These are phyloP conservation scores for Castanea mollissima DNA, from an alignment of 306 rosid genomes.

Conservation along the genomic window DNA sequence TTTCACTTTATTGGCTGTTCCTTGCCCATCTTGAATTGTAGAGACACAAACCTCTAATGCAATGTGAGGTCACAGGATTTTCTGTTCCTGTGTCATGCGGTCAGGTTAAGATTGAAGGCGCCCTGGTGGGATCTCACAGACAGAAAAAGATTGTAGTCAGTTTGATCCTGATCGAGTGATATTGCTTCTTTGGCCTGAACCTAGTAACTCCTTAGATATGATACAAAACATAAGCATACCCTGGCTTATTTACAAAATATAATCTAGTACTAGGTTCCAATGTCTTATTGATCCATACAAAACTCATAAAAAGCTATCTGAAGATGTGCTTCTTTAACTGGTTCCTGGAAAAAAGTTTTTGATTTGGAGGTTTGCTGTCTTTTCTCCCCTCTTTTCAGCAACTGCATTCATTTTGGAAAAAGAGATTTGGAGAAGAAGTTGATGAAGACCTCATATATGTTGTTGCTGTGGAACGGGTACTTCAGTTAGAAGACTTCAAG, in stretches of 20 bases:
- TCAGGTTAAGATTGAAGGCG: not conserved
- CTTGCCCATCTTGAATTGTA: too few relatives aligned
- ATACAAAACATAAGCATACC: not conserved
- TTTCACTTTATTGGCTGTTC: too few relatives aligned
- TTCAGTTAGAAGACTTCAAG: conserved; percentile 80
- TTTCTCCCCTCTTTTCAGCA: conserved; percentile 31
- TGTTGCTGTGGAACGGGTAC: conserved; percentile 66
- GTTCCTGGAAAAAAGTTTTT: not conserved
- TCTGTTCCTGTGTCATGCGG: not conserved
- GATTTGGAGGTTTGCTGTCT: conserved; percentile 10
- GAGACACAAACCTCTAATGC: too few relatives aligned
- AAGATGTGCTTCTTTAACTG: too few relatives aligned
- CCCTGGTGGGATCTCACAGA: too few relatives aligned
- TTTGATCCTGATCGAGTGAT: too few relatives aligned
- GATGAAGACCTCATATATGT: conserved; percentile 60
- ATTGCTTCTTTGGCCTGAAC: too few relatives aligned
- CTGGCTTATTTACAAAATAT: not conserved
- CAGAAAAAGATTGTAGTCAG: too few relatives aligned
- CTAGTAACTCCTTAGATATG: too few relatives aligned
- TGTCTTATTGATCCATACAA: not conserved
- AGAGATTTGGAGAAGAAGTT: conserved; percentile 79
- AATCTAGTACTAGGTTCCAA: not conserved
- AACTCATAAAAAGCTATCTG: not conserved
- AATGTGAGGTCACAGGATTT: not conserved
- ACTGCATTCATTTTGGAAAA: conserved; percentile 63